Base-by-base conservation (phyloP, 192 early-diverging fungal species). In the Coemansia sp. region DNA sequence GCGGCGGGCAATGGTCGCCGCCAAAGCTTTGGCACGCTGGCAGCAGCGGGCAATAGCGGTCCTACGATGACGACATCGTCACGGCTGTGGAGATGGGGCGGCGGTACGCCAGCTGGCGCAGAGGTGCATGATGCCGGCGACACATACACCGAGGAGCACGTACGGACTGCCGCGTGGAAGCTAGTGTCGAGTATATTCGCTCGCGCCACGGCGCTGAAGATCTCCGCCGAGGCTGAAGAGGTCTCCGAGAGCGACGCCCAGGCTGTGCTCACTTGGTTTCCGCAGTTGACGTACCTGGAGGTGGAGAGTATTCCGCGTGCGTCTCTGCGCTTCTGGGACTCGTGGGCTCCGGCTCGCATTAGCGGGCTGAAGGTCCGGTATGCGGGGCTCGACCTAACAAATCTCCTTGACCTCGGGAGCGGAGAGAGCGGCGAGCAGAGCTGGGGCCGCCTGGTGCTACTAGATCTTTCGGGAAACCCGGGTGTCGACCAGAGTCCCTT, bases 221-320 rank as follows among this genome's bases (percentile, higher is more conserved):
- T 82, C 7, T 73, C 79, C 14, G 79, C 74, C 27, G 79, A 82
- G 47, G 74, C 74, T 6, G 79, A 76, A 43, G 79, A 82, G 41
- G 79, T 76, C 1, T 38, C 66, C 6, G 70, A 73, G 58, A 39
- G 51, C 60, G 74, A 82, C n/a, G 73, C 67, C 2, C 64, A 61
- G 42, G 81, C 76, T 0, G 81, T 83, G 8, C 39, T 83, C 68
- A 73, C 81, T 20, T 83, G 81, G 81, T 83, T 83, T 38, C 81
- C 81, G 15, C 71, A 56, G 49, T 72, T 83, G 15, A 69, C 77
- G 42, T 77, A 68, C 38, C 59, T 83, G 35, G 81, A 83, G 36
- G 47, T 71, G 7, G 72, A 74, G 60, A 56, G 71, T 45, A 74
- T 83, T n/a, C 76, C 76, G 38, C 68, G 61, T 10, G 46, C 46